Base-by-base conservation (phyloP, 2,329 filamentous ascomycete genomes). In the Colletotrichum aenigma region DNA sequence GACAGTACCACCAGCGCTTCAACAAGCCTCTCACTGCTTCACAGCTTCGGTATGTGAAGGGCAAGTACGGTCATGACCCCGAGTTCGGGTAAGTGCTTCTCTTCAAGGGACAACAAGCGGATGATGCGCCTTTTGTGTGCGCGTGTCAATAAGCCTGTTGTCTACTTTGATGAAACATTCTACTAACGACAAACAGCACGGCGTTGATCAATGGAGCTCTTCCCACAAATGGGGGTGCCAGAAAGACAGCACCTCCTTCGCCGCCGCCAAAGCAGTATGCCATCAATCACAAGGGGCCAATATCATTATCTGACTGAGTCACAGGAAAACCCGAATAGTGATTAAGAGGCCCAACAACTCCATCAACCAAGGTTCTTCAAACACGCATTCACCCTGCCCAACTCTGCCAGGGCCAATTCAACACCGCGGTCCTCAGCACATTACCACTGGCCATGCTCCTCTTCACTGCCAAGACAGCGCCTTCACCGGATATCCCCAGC, bases 61-160 rank as follows among this genome's bases (percentile, higher is more conserved):
- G 83, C 76, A 85, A 86, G 74, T 87, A 87, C 58, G 85, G 85
- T 0, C 82, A 80, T 48, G 84, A 86, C 48, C 83, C 85, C 0
- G 80, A 82, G 8, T 86, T 83, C 70, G 82, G 83, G 86, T 86
- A 80, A 71, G 84, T 65, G 4, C 43, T n/a, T 21, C 43, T 13
- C 30, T 34, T 3, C 34, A 43, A 7, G 3, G 8, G 18, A 15
- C 21, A 13, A 62, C 28, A 16, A 36, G 34, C 34, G 1, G 34
- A 15, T 36, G 34, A 16, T 36, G 34, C 34, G 32, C 21, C 18
- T 12, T 16, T 64, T 36, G 18, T 64, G 6, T 34, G 28, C 16
- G 30, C 58, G 2, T 62, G 9, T 34, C n/a, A 62, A 21, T 62
- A 10, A 26, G n/a, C 24, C 21, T 15, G 18, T 52, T 48, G n/a